These are phyloP conservation scores for Tolypocladium paradoxum DNA, from an alignment of 2,329 filamentous ascomycete species.

Conservation along the genomic window DNA sequence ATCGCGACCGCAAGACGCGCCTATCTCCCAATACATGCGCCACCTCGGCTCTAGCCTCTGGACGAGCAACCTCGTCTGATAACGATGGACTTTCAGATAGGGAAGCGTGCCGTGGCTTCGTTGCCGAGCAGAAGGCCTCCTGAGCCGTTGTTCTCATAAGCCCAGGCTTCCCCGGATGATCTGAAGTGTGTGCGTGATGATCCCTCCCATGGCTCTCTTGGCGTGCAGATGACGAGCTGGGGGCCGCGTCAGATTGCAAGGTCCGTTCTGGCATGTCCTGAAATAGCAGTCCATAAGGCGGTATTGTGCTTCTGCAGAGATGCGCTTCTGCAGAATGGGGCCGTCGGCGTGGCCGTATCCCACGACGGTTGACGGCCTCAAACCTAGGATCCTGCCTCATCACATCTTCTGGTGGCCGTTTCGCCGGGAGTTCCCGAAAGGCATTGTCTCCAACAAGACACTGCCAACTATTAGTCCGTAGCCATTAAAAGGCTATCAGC, in stretches of 20 bases:
- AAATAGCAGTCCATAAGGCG: not conserved
- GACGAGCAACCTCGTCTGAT: not conserved
- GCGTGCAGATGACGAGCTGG: not conserved
- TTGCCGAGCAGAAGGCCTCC: not conserved
- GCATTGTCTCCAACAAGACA: not conserved
- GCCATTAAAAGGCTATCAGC: not conserved
- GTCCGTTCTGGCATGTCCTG: not conserved
- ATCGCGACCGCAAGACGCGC: not conserved
- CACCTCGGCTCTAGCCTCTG: not conserved
- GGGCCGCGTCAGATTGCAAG: not conserved
- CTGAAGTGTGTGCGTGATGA: not conserved
- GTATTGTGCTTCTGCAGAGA: too few relatives aligned
- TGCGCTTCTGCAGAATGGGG: too few relatives aligned
- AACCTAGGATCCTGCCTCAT: not conserved
- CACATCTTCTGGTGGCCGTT: not conserved
- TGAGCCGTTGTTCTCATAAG: not conserved
- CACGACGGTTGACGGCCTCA: not conserved
- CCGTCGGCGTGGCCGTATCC: not conserved
- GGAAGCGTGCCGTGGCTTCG: not conserved
- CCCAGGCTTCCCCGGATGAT: not conserved
- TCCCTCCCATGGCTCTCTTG: not conserved
- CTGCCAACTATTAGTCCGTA: not conserved
- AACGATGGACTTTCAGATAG: not conserved
- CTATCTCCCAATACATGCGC: not conserved
- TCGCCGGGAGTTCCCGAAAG: not conserved